Conservation (phyloP, 2,329 filamentous ascomycete species). For the Bipolaris zeicola region DNA sequence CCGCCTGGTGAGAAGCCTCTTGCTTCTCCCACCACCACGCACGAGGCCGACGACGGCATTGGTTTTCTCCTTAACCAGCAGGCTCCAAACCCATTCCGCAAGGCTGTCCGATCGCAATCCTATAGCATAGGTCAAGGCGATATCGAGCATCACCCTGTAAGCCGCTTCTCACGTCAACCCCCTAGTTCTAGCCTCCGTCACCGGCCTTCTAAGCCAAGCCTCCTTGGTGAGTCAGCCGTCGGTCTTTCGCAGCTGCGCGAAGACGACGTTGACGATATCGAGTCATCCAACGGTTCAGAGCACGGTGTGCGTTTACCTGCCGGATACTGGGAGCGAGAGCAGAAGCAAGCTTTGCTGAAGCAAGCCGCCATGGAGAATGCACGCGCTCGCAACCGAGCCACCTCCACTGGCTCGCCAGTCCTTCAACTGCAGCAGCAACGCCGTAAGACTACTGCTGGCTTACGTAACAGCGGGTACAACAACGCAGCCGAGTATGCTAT, state of each 20-base stretch:
- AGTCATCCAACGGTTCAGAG: constrained; percentile 62
- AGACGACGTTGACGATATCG: constrained; percentile 66
- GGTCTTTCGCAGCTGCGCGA: constrained; percentile 44
- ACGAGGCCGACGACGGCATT: constrained; percentile 57
- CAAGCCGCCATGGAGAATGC: constrained; percentile 47
- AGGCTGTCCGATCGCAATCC: constrained; percentile 92
- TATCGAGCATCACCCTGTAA: constrained; percentile 49
- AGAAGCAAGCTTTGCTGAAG: constrained; percentile 42
- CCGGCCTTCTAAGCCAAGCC: constrained; percentile 77
- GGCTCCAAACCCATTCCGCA: constrained; percentile 86
- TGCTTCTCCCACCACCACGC: constrained; percentile 37
- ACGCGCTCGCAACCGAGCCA: constrained; percentile 39
- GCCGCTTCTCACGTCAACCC: constrained; percentile 56
- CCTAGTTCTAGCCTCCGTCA: constrained; percentile 64
- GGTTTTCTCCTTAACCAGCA: constrained; percentile 41
- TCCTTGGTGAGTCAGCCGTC: constrained; percentile 65
- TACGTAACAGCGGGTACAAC: constrained; percentile 67
- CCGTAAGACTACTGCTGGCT: constrained; percentile 50
- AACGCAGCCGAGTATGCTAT: constrained; percentile 68
- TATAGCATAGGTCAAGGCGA: constrained; percentile 94
- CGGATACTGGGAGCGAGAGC: constrained; percentile 42
- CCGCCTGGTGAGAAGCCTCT: constrained; percentile 29
- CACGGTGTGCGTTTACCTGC: constrained; percentile 53
- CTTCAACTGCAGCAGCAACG: constrained; percentile 28
- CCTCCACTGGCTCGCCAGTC: constrained; percentile 37